Base-by-base conservation (phyloP, 2,329 filamentous ascomycete species). In the Xylaria sp. region DNA sequence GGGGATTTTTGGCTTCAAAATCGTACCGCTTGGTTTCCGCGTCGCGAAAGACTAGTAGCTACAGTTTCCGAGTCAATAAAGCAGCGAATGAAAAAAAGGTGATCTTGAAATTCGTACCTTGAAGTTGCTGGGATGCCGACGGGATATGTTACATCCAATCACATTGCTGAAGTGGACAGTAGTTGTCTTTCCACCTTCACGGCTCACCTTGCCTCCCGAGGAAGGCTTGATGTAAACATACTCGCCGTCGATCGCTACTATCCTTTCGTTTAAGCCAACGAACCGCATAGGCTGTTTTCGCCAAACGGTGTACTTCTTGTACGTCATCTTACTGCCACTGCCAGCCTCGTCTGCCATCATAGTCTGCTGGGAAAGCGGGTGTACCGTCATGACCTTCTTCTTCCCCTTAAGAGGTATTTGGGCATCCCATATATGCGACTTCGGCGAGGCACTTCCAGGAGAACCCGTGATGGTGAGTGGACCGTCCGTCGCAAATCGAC, bases 151-250 rank as follows among this genome's bases (percentile, higher is more conserved):
- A 71, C 89, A 91, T 2, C 90, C 90, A 13, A 95, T 84, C 4
- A 94, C 88, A 59, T 89, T 89, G 68, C 85, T 88, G 71, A 93
- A 92, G 68, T 92, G 90, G 52, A 93, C 88, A 47, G 89, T 91
- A 2, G 89, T 92, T 39, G 86, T 89, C 76, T 91, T 92, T 42
- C 83, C 83, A 19, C 79, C 81, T 58, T 88, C 85, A 60, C 84
- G 82, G 59, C 85, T 76, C 9, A 84, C 83, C 70, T 89, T 90
- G 44, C 86, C 86, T 8, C 82, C 82, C 1, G 83, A 83, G 1
- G 83, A 80, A 30, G 90, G 89, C 82, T 91, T 88, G 67, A 95
- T 91, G 73, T 93, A 90, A 63, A 95, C 85, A 72, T 92, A 94
- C 72, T 95, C 91, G 61, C 89, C 89, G 67, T 93, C 90, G 65